Evolutionary conservation across 306 rosid genomes (phyloP), one percentile per base, ranked within the genome.

Genomic region (Carpinus fangiana): DNA sequence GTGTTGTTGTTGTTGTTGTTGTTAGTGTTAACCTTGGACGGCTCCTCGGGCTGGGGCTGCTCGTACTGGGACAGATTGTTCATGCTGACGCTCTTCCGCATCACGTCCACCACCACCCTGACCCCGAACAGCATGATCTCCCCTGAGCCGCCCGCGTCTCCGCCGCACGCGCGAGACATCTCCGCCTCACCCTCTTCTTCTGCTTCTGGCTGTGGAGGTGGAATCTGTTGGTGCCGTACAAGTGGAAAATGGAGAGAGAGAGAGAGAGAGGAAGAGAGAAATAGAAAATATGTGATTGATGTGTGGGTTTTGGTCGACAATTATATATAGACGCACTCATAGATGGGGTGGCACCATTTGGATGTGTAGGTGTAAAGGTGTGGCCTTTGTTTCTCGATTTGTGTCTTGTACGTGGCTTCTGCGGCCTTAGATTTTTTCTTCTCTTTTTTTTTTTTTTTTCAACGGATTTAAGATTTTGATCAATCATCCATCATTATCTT

Each of bases 61-160:
- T 88, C 97, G 67, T 96, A 96, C 85, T 96, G 99, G 13, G 99
- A 90, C 75, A 96, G 96, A 64, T 96, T 91, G 84, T 91, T 96
- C 91, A 96, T 86, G 80, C 98, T 93, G 31, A 93, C 99, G 65
- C 98, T 96, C 86, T 96, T 96, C 82, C 99, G 93, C 94, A 96
- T 96, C 57, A 96, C 89, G 82, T 96, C 99, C 8, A 96, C 96
- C 46, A 96, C 97, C 1, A 96, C 91, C 45, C 99, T 82, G 10
- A 96, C 94, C 1, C 99, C 99, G 75, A 96, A 96, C 54, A 96
- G 88, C 89, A 96, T 96, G 87, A 96, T 66, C 90, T 91, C 98
- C 34, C 90, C 91, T 73, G 89, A 76, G 12, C 73, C 61, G 55
- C 11, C 68, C 41, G 68, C 12, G 68, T 61, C 68, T 61, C 68